phyloP scores from a whole-genome alignment of 495 filamentous ascomycete genomes.

The Podospora pseudocomata region DNA sequence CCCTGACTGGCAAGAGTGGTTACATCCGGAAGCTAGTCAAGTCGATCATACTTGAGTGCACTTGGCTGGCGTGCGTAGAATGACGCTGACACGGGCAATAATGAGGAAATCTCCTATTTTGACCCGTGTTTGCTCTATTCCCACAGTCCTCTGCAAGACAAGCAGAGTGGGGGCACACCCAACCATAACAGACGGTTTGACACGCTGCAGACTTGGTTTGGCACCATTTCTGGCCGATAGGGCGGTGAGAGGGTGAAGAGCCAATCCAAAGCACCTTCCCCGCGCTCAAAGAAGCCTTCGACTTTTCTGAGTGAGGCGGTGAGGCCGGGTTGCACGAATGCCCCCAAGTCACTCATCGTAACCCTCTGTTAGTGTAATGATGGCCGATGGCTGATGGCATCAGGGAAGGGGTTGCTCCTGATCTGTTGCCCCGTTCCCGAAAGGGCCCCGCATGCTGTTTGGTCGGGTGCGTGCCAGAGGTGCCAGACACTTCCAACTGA shows the following conservation, averaged over 20 bases:
- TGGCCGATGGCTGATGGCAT: neutral
- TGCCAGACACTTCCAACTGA: neutral
- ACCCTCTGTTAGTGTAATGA: neutral
- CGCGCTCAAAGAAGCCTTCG: neutral
- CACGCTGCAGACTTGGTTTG: neutral
- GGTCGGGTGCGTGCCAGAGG: neutral
- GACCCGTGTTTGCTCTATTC: neutral
- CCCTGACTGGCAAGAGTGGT: neutral
- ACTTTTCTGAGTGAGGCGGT: constrained; percentile 2
- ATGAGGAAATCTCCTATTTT: neutral
- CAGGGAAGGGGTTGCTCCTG: neutral
- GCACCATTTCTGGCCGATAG: neutral
- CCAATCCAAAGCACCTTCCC: neutral
- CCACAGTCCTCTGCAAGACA: neutral
- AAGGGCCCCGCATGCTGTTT: constrained; percentile 1
- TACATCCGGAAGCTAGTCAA: constrained; percentile 7
- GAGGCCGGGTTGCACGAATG: constrained; percentile 1
- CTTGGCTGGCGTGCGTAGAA: constrained; percentile 4
- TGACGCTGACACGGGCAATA: neutral
- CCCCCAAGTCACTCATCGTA: neutral
- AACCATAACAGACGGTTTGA: neutral
- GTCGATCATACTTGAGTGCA: constrained; percentile 18
- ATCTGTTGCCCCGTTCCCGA: neutral
- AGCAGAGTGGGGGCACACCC: neutral
- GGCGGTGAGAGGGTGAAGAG: constrained; percentile 1